Conservation (phyloP, 2,329 filamentous ascomycete species). For the Fusarium gaditjirri region DNA sequence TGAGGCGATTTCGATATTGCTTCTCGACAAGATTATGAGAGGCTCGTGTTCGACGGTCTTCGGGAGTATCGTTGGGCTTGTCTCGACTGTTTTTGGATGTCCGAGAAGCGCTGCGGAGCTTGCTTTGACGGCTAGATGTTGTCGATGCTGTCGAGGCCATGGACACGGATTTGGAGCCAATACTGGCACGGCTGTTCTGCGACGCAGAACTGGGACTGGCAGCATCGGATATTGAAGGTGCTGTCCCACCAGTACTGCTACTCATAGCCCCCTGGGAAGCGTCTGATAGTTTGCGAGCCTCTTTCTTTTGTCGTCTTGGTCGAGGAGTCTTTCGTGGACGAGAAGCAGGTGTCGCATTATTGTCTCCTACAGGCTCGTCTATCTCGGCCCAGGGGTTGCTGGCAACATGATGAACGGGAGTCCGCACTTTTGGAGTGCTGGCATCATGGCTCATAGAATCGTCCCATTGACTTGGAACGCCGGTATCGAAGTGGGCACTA, state of each 20-base stretch:
- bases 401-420: conserved; percentile 33
- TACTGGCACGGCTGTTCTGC: conserved; percentile 41
- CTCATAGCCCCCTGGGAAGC: conserved; percentile 28
- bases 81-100: conserved; percentile 43
- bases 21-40: conserved; percentile 46
- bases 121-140: conserved; percentile 41
- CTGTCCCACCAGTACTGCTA: conserved; percentile 31
- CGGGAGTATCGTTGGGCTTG: conserved; percentile 42
- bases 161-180: conserved; percentile 37
- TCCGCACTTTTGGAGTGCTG: conserved; percentile 41
- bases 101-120: conserved; percentile 44
- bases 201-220: conserved; percentile 40
- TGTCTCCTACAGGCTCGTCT: conserved; percentile 28
- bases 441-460: conserved; percentile 37
- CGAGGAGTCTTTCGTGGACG: conserved; percentile 35
- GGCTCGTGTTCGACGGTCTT: conserved; percentile 44
- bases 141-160: conserved; percentile 41
- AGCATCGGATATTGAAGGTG: conserved; percentile 36
- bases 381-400: conserved; percentile 43
- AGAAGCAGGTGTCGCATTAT: conserved; percentile 9
- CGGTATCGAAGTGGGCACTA: conserved; percentile 29
- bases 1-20: conserved; percentile 44
- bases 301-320: conserved; percentile 29
- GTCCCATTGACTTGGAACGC: conserved; percentile 34
- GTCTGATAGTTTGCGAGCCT: conserved; percentile 35